Evolutionary conservation across 2,329 filamentous ascomycete genomes (phyloP), one percentile per base, ranked within the genome.

Genomic region (Pseudocercospora fuligena): DNA sequence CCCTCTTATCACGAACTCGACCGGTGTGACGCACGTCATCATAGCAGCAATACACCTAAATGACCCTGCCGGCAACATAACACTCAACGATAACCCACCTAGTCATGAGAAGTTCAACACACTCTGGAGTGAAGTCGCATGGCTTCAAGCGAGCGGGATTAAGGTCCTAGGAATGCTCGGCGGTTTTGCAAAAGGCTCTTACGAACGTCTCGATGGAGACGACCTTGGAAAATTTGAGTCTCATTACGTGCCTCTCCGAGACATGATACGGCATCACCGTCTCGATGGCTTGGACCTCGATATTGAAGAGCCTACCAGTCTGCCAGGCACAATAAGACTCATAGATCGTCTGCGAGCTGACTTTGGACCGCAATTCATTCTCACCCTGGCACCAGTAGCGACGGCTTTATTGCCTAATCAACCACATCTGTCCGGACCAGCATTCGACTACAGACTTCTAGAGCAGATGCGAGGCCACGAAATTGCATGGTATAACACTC

Each of bases 101-200:
- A 81, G 86, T n/a, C 71, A 76, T 60, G 78, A 87, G 4, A 86
- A 88, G 70, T 94, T 90, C 79, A 82, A 87, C 33, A 87, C 88
- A 1, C 84, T 97, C 40, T 97, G 93, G 93, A 86, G 86, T 23
- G 94, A 97, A 78, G 87, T 92, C 8, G 84, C 86, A 7, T 82
- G 89, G 69, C 81, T 97, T 5, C 90, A 95, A 77, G 86, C 86
- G 1, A 84, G 85, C 6, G 93, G 93, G 49, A 85, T 97, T 69
- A 93, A 90, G 73, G 88, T 97, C 12, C 84, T 97, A 76, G 92
- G 88, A 63, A 95, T 97, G 92, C 83, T 97, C 1, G 94, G 94
- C 46, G 94, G 94, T 16, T 93, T 93, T 2, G 93, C 92, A 0
- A 85, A 86, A 66, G 94, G 93, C 11, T 90, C 88, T 12, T 97